Conservation (phyloP, 2,329 filamentous ascomycete genomes). For the Fusarium dimerum region DNA sequence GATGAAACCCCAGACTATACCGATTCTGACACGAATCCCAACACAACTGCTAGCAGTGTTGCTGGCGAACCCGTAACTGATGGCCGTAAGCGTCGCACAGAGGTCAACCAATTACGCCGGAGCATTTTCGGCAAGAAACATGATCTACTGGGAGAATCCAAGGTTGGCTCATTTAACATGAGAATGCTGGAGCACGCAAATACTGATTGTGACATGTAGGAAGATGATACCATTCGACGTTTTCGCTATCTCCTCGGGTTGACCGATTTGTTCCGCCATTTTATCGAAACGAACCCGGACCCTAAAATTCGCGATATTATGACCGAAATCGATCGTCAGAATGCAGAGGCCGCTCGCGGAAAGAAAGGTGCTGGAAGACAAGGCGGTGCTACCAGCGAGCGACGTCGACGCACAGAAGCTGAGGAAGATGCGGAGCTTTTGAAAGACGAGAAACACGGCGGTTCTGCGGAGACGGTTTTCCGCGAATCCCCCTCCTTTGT, state of each 20-base stretch:
- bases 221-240: conserved; percentile 91
- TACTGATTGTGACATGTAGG: conserved; percentile 49
- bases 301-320: conserved; percentile 94
- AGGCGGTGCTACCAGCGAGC: conserved; percentile 77
- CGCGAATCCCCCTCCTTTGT: conserved; percentile 92
- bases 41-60: conserved; percentile 80
- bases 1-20: conserved; percentile 68
- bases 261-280: conserved; percentile 96
- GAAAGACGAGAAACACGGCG: conserved; percentile 86
- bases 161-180: conserved; percentile 55
- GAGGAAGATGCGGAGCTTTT: conserved; percentile 91
- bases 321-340: conserved; percentile 90
- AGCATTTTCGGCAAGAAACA: conserved; percentile 96
- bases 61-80: conserved; percentile 73
- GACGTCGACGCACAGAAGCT: conserved; percentile 87
- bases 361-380: conserved; percentile 78
- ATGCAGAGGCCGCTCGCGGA: conserved; percentile 69
- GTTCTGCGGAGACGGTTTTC: conserved; percentile 85
- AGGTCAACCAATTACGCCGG: conserved; percentile 86
- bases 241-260: conserved; percentile 94
- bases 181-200: conserved; percentile 5
- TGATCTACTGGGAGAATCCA: conserved; percentile 86
- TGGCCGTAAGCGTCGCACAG: conserved; percentile 81
- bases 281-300: conserved; percentile 96
- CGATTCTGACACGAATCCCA: conserved; percentile 67